phyloP scores from a whole-genome alignment of 345 rosid species.

The Leavenworthia alabamica region DNA sequence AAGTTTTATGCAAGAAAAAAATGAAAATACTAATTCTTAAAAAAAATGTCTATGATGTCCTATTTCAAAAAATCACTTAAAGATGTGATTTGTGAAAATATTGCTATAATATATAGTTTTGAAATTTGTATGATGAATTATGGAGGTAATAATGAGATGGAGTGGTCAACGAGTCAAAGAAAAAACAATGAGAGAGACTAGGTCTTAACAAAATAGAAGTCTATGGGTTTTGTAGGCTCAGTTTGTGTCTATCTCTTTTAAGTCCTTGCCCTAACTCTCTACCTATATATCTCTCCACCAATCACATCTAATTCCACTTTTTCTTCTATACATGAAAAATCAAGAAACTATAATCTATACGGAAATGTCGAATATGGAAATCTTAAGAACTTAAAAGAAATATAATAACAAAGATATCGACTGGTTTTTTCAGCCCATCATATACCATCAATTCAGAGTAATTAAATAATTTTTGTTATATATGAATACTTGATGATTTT shows the following conservation, averaged over 20 bases:
- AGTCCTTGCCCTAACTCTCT: conserved; percentile 21
- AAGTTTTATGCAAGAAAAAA: too few relatives aligned
- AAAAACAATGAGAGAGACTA: conserved; percentile 18
- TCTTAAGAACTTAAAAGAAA: too few relatives aligned
- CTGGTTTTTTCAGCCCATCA: too few relatives aligned
- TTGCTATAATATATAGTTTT: background rate
- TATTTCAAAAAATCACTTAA: background rate
- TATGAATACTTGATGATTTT: too few relatives aligned
- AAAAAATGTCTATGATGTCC: too few relatives aligned
- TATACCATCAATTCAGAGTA: too few relatives aligned
- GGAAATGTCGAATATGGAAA: background rate
- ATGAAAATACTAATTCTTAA: too few relatives aligned
- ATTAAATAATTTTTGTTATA: too few relatives aligned
- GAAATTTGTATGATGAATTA: background rate
- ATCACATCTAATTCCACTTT: background rate
- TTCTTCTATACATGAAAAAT: conserved; percentile 20
- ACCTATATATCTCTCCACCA: conserved; percentile 16
- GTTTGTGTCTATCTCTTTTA: conserved; percentile 26
- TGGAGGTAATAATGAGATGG: too few relatives aligned
- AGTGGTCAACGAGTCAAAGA: conserved; percentile 28
- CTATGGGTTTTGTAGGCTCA: conserved; percentile 24
- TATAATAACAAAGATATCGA: too few relatives aligned
- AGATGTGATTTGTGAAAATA: background rate
- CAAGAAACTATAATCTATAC: background rate
- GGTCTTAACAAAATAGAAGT: conserved; percentile 18